These are phyloP conservation scores for Areca catechu DNA, from an alignment of 176 grass and related monocot genomes.

Conservation along the genomic window DNA sequence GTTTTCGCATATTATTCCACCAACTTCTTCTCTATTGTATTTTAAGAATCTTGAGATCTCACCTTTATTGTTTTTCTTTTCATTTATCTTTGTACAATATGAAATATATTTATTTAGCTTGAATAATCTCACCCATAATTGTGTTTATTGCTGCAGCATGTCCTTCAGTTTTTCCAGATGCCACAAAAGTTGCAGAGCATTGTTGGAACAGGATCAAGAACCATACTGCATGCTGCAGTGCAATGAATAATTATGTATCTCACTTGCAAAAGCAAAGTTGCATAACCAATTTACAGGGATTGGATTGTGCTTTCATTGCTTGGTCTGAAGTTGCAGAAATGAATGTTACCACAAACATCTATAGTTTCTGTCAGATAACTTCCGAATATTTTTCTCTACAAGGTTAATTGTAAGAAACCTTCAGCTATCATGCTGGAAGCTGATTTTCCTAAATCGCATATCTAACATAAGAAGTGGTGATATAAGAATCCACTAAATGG, in stretches of 20 bases:
- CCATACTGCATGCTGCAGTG: too few species aligned
- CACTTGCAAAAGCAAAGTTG: conserved; percentile 98
- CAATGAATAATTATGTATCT: conserved; percentile 79
- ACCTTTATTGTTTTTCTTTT: too few species aligned
- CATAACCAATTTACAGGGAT: conserved; percentile 93
- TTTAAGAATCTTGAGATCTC: too few species aligned
- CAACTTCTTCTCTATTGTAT: too few species aligned
- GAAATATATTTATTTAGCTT: too few species aligned
- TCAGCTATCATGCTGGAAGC: conserved; percentile 1
- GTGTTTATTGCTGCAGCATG: conserved; percentile 45
- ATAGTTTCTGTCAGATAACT: conserved; percentile 71
- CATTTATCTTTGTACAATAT: too few species aligned
- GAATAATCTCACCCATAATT: too few species aligned
- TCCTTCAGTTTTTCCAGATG: conserved; percentile 81
- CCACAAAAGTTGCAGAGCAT: conserved; percentile 62
- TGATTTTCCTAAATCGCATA: too few species aligned
- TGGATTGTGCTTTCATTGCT: conserved; percentile 79
- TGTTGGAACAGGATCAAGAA: conserved; percentile 50
- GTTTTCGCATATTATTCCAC: too few species aligned
- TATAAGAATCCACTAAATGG: too few species aligned
- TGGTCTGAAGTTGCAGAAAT: conserved; percentile 67
- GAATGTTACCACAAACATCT: conserved; percentile 78
- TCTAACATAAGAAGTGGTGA: too few species aligned
- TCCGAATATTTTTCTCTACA: conserved; percentile 97
- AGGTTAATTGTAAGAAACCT: conserved; percentile 41